phyloP scores from a whole-genome alignment of 2,329 filamentous ascomycete species.

The Aspergillus fijiensis region DNA sequence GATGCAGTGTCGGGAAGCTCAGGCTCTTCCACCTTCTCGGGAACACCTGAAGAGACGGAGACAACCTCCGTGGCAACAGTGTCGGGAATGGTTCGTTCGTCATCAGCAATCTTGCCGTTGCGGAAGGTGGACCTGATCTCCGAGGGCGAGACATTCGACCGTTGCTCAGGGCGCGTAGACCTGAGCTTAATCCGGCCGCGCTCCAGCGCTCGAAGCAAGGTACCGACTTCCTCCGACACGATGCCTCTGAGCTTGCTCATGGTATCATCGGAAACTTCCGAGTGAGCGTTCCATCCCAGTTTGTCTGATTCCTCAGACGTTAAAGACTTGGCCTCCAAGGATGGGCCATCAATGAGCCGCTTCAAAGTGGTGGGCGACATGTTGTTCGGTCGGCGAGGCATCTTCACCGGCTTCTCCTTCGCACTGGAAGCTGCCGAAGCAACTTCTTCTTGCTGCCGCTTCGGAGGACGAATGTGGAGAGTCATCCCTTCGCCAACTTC shows the following conservation, averaged over 20 bases:
- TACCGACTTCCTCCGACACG: conserved; percentile 36
- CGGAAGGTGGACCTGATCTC: conserved; percentile 30
- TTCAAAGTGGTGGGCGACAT: conserved; percentile 34
- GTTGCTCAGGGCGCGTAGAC: conserved; percentile 32
- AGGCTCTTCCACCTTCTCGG: conserved; percentile 18
- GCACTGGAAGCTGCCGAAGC: conserved; percentile 31
- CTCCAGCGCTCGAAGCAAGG: conserved; percentile 37
- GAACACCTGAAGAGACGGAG: conserved; percentile 15
- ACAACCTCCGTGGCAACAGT: conserved; percentile 31
- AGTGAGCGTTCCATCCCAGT: conserved; percentile 37
- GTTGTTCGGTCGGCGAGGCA: conserved; percentile 33
- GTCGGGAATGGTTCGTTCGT: conserved; percentile 24
- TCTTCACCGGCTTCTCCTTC: conserved; percentile 38
- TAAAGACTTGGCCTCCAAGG: conserved; percentile 34
- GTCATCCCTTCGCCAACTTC: conserved; percentile 38
- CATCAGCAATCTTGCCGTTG: conserved; percentile 20
- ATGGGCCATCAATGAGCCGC: conserved; percentile 33
- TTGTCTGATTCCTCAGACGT: conserved; percentile 34
- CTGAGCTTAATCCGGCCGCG: conserved; percentile 37
- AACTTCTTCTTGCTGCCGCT: conserved; percentile 38
- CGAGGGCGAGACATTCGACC: conserved; percentile 32
- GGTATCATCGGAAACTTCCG: conserved; percentile 39
- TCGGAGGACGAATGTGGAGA: conserved; percentile 32
- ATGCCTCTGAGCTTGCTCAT: conserved; percentile 40
- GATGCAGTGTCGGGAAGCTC: conserved; percentile 27